Conservation (phyloP, 2,329 filamentous ascomycete genomes). For the Phoma sp. region DNA sequence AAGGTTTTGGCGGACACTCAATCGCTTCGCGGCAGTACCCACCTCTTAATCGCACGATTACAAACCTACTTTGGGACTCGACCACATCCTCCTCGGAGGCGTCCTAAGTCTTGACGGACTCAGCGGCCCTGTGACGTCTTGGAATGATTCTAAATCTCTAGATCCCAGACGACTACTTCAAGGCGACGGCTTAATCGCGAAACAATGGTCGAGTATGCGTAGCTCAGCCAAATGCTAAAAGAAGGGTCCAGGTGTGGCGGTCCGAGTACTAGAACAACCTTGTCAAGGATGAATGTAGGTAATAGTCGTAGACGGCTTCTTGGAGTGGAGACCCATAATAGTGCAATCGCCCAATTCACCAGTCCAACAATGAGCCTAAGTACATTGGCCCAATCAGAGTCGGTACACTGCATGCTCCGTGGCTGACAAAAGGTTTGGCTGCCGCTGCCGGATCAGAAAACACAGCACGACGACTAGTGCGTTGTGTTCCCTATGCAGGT, state of each 20-base stretch:
- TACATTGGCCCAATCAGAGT: neutral
- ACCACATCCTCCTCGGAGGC: too few species aligned
- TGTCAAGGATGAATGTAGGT: neutral
- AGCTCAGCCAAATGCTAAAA: neutral
- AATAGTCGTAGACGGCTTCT: constrained; percentile 5
- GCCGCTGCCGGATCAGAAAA: neutral
- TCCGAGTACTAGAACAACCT: constrained; percentile 1
- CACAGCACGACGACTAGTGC: neutral
- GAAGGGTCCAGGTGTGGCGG: constrained; percentile 5
- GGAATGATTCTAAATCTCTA: neutral
- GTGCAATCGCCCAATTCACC: neutral
- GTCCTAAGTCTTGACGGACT: neutral
- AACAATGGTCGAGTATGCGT: neutral
- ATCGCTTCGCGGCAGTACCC: neutral
- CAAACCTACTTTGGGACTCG: too few species aligned
- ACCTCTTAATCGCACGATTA: neutral
- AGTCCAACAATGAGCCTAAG: neutral
- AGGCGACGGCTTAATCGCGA: neutral
- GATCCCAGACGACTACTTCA: constrained; percentile 1
- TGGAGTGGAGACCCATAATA: neutral
- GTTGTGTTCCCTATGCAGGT: constrained; percentile 1
- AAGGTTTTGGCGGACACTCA: neutral
- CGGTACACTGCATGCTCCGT: neutral
- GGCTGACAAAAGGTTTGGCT: neutral
- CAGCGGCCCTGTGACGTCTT: neutral